These are phyloP conservation scores for Debaryomycetaceae sp. DNA, from an alignment of 1,139 yeast species.

Conservation along the genomic window DNA sequence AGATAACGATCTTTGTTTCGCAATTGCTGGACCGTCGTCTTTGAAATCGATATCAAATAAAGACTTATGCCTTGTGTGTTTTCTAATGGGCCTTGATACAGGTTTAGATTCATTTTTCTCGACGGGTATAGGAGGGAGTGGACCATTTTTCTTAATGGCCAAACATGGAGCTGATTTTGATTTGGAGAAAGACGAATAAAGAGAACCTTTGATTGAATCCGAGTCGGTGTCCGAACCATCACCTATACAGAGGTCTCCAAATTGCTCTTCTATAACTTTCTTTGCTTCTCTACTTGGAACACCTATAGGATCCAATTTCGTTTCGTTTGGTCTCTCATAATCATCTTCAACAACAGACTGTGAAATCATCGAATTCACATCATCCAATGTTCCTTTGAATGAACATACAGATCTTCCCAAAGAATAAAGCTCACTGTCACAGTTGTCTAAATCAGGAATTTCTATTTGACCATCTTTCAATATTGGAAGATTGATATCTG, in stretches of 20 bases:
- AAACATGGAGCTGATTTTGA: conserved; percentile 24
- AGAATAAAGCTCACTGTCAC: conserved; percentile 16
- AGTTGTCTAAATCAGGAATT: conserved; percentile 38
- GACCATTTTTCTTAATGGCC: conserved; percentile 11
- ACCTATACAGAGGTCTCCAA: conserved; percentile 21
- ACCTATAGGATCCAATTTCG: conserved; percentile 32
- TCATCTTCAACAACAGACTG: conserved; percentile 11
- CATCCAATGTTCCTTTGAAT: conserved; percentile 30
- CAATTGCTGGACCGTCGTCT: conserved; percentile 9
- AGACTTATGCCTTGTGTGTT: conserved; percentile 40
- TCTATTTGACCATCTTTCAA: conserved; percentile 37
- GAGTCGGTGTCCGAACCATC: conserved; percentile 31
- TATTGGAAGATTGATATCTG: conserved; percentile 1
- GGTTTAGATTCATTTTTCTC: neutral
- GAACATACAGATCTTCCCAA: conserved; percentile 18
- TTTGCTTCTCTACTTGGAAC: conserved; percentile 33
- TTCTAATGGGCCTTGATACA: conserved; percentile 21
- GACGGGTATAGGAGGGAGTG: neutral
- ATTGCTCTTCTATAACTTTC: conserved; percentile 25
- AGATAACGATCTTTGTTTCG: neutral
- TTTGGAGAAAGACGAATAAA: conserved; percentile 12
- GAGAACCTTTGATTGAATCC: conserved; percentile 16
- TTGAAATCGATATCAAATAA: conserved; percentile 37
- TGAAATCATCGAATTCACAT: conserved; percentile 17
- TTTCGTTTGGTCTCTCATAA: conserved; percentile 3